phyloP scores from a whole-genome alignment of 1,284 basidiomycete genomes.

The Cryptococcus sp. region DNA sequence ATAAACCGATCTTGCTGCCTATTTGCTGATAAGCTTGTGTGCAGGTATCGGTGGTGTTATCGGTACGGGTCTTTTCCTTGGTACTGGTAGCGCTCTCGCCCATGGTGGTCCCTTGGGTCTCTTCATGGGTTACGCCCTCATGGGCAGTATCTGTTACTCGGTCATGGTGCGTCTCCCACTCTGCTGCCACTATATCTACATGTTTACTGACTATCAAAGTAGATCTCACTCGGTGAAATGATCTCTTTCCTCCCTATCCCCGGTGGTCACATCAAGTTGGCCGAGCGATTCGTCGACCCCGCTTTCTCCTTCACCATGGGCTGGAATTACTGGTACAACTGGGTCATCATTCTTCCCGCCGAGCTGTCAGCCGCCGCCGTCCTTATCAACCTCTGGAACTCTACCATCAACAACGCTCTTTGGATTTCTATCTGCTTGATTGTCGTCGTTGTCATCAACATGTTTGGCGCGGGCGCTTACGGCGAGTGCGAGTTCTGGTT shows the following conservation, averaged over 20 bases:
- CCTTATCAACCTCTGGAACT: slow-evolving; percentile 72
- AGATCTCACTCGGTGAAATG: slow-evolving; percentile 56
- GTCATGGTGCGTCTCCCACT: slow-evolving; percentile 44
- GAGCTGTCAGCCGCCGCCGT: slow-evolving; percentile 75
- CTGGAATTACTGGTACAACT: slow-evolving; percentile 79
- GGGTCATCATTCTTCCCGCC: slow-evolving; percentile 66
- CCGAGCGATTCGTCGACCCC: slow-evolving; percentile 75
- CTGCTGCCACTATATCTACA: background rate
- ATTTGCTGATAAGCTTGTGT: background rate
- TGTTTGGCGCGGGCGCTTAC: slow-evolving; percentile 68
- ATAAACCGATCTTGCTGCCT: background rate
- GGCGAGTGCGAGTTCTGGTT: slow-evolving; percentile 53
- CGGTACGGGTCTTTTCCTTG: slow-evolving; percentile 29
- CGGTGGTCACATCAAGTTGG: slow-evolving; percentile 75
- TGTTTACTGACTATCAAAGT: slow-evolving; percentile 5
- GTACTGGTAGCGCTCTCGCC: slow-evolving; percentile 31
- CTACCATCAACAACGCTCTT: slow-evolving; percentile 63
- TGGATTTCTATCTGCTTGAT: slow-evolving; percentile 76
- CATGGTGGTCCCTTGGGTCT: slow-evolving; percentile 55
- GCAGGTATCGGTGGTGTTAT: slow-evolving; percentile 12
- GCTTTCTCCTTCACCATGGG: slow-evolving; percentile 79
- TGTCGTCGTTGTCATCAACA: slow-evolving; percentile 72
- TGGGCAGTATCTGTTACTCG: slow-evolving; percentile 50
- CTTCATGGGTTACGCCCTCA: slow-evolving; percentile 48
- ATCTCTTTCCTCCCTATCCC: slow-evolving; percentile 54